Percentiles rank a stretch among this genome's conserved stretches.
Evolutionary conservation across 345 rosid genomes (phyloP).

Genomic region (Arabis alpina): DNA sequence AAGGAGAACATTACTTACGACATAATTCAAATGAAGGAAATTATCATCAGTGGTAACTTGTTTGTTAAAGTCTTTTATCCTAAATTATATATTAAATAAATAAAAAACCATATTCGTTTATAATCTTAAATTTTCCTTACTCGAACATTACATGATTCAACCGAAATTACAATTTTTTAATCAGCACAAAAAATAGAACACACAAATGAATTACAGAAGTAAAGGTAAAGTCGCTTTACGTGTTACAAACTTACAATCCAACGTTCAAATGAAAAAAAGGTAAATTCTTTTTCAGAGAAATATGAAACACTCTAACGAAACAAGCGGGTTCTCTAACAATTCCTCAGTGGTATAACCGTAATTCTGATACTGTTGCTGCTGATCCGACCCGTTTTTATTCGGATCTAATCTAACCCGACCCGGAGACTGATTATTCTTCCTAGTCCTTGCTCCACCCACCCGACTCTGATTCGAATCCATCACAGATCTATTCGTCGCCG

Average conservation of each 20-base stretch:
- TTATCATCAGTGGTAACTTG: not conserved
- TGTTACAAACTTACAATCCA: not conserved
- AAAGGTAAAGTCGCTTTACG: conserved; percentile 1
- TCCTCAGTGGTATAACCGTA: conserved; percentile 45
- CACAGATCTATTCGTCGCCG: conserved; percentile 63
- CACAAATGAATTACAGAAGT: conserved; percentile 30
- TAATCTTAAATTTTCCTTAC: not conserved
- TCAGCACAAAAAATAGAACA: conserved; percentile 2
- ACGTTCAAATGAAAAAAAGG: not conserved
- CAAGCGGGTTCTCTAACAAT: conserved; percentile 79
- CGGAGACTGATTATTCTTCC: conserved; percentile 63
- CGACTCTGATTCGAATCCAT: conserved; percentile 42
- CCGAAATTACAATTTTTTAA: conserved; percentile 15
- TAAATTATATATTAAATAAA: not conserved
- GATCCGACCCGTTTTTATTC: conserved; percentile 31
- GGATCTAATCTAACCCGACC: conserved; percentile 55
- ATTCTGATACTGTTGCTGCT: conserved; percentile 10
- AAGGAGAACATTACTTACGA: no score
- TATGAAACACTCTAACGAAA: conserved; percentile 88
- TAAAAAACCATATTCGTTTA: not conserved
- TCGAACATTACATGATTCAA: conserved; percentile 9
- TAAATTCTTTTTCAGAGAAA: conserved; percentile 51
- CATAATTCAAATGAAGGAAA: no score
- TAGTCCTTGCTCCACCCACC: conserved; percentile 58
- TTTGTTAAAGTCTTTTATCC: not conserved